Base-by-base conservation (phyloP, 1,139 yeast species). In the Kluyveromyces sp. region DNA sequence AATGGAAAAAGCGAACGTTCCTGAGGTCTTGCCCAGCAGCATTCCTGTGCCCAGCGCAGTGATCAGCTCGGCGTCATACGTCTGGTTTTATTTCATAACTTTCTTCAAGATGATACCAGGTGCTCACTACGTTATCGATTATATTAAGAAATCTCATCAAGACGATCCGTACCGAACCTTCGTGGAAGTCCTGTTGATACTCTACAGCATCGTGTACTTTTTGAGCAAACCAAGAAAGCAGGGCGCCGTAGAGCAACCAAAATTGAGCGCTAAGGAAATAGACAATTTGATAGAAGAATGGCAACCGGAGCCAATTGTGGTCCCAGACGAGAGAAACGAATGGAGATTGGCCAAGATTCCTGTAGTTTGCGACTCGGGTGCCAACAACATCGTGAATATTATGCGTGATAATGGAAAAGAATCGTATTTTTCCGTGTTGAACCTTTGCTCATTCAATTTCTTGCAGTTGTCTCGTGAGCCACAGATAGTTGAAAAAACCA, bases 101-200 rank as follows among this genome's bases (percentile, higher is more conserved):
- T 29, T 43, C 31, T 44, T 52, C 33, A 25, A 40, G 30, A 42
- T 46, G 36, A 49, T 86, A 20, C 98, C 98, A 1, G 97, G 97
- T 33, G 95, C 96, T 13, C 73, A 74, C 30, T 76, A 83, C 45
- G 65, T 87, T 16, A 69, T 85, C 40, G 73, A 89, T 47, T 92
- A 92, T 64, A 81, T 92, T 57, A 76, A 75, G 53, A 81, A 88
- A n/a, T 87, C 96, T 3, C 89, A 89, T 63, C 89, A 87, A 61
- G 78, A 92, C 65, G 99, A 92, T 64, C 99, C 99, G 1, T 74
- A 87, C 47, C 77, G 98, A 55, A 85, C 97, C 1, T 61, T 87
- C 13, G 73, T 92, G 48, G 99, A 92, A 65, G 67, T 85, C 42
- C 73, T 81, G 16, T 71, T 92, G 52, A 76, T 88, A 40, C 61